Base-by-base conservation (phyloP, 2,329 filamentous ascomycete genomes). In the Epichloe hybrida region DNA sequence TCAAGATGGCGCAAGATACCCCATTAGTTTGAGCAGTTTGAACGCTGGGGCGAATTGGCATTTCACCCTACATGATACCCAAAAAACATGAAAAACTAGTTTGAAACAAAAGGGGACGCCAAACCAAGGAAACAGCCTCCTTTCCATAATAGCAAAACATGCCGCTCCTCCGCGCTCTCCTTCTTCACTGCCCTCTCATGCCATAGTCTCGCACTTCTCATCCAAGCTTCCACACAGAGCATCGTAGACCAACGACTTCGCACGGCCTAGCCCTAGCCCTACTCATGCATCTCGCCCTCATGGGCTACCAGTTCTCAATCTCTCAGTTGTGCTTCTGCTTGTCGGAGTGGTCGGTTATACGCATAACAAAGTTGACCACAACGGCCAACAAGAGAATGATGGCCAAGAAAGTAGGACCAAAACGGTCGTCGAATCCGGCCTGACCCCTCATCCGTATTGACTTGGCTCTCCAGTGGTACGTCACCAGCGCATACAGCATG, bases 391-490 rank as follows among this genome's bases (percentile, higher is more conserved):
- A 71, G 57, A 98, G 72, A 50, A 91, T 86, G 60, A 96, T 77
- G 46, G 91, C 88, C 67, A 98, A 69, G 48, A 97, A 80, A 0
- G 90, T 96, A 5, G 93, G 93, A 7, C 93, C 93, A 62, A 95
- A 90, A 41, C 90, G 81, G 73, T 98, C 93, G 66, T 98, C 93
- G 65, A 98, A 97, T 21, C 93, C 93, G 50, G 88, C 88, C 74
- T 96, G 90, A 8, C 93, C 93, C 56, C 91, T 79, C 69, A 87
- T 80, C 52, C 93, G 75, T 64, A 98, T 98, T 57, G 86, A 94
- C 69, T 87, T 89, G 27, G 93, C 93, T 55, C 93, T 78, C 93
- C 93, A 98, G 67, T 98, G 93, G 71, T 96, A 98, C 35, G 91
- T 97, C 54, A 88, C 78, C 11, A 98, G 74, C 5, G 93, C 93